Base-by-base conservation (phyloP, 1,284 basidiomycete species). In the Dichomitus squalens region DNA sequence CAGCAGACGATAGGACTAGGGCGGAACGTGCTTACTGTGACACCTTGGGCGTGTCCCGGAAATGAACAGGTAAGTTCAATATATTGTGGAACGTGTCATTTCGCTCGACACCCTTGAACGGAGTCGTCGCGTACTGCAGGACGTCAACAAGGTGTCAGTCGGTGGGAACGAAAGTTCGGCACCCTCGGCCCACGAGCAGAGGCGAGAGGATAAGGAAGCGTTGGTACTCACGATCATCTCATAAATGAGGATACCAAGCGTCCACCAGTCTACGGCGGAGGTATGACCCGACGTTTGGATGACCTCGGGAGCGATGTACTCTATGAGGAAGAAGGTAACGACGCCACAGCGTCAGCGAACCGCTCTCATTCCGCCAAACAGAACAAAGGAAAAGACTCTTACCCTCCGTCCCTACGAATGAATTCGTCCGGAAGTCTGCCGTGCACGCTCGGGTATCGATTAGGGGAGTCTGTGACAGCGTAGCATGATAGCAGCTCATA, bases 261-360 rank as follows among this genome's bases (percentile, higher is more conserved):
- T 99, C 97, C 95, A 98, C 96, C 96, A 99, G 76, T 99, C 97
- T 52, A 99, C 97, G 7, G 97, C 95, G 60, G 93, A 95, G 35
- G 96, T 98, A 76, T 99, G 97, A 14, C 97, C 97, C 72, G 93
- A 88, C 44, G 95, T 96, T 70, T 95, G 93, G 72, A 99, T 99
- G 58, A 99, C 97, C 78, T 98, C 96, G 60, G 96, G 96, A 40
- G 96, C 96, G 71, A 98, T 98, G 81, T 99, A 98, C 77, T 98
- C 96, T 95, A 73, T 43, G 29, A 53, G 62, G 53, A 63, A 52
- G 51, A 58, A 59, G 47, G 49, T 39, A 47, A 48, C 36, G 49
- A 48, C 44, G 60, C 59, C 62, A 62, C 61, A 58, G 29, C 57
- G 59, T 61, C 57, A 61, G 49, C 57, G 47, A 57, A 68, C 52